phyloP scores from a whole-genome alignment of 1,139 yeast genomes.

The Keqinozyma sinolaborantium region DNA sequence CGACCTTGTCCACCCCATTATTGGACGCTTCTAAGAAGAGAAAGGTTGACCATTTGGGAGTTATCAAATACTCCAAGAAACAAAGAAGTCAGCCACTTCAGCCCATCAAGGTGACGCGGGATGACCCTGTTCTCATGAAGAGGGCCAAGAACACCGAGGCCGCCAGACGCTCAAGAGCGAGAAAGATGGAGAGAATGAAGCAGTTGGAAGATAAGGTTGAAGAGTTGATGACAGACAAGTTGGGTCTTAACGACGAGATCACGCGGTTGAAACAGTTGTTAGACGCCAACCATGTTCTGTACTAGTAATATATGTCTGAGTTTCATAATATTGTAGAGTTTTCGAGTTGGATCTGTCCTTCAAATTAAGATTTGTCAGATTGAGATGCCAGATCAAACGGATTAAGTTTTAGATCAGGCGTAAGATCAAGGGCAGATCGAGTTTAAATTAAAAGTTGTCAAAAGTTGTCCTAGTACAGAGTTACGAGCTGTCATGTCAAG shows the following conservation, averaged over 20 bases:
- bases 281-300: constrained; percentile 19
- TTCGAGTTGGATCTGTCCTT: not conserved
- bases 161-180: constrained; percentile 91
- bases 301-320: constrained; percentile 8
- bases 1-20: constrained; percentile 32
- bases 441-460: too few relatives aligned
- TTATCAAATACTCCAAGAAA: constrained; percentile 62
- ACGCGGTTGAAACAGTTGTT: constrained; percentile 51
- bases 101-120: constrained; percentile 57
- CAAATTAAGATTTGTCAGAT: not conserved
- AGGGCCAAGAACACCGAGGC: constrained; percentile 97
- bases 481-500: too few relatives aligned
- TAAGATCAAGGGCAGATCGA: too few relatives aligned
- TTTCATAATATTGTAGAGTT: not conserved
- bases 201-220: constrained; percentile 81
- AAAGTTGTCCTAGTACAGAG: too few relatives aligned
- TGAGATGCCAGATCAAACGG: not conserved
- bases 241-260: constrained; percentile 56
- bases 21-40: constrained; percentile 15
- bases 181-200: constrained; percentile 83
- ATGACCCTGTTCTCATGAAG: constrained; percentile 69
- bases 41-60: constrained; percentile 59
- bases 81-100: constrained; percentile 57
- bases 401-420: too few relatives aligned
- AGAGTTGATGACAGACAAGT: constrained; percentile 52